Percentiles rank a stretch among this genome's conserved stretches.
phyloP scores from a whole-genome alignment of 768 basidiomycete species.

The Serpula lacrymans region DNA sequence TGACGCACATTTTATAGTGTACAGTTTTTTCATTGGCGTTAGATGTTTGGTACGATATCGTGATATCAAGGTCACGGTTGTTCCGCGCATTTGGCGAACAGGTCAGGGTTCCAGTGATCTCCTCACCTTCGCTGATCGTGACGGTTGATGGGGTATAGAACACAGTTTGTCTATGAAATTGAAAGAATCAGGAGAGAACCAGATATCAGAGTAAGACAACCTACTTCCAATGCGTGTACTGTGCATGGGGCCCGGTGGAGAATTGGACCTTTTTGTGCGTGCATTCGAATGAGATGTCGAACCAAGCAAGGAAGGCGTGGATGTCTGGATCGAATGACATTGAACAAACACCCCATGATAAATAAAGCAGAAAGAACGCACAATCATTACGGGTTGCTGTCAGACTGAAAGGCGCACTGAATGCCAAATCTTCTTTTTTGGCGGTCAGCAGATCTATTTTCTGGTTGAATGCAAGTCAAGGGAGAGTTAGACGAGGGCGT shows the following conservation, averaged over 20 bases:
- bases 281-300: slow-evolving; percentile 93
- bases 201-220: slow-evolving; percentile 27
- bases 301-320: slow-evolving; percentile 99
- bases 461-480: slow-evolving; percentile 35
- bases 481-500: slow-evolving; percentile 1
- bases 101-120: slow-evolving; percentile 64
- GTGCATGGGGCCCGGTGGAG: slow-evolving; percentile 96
- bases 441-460: slow-evolving; percentile 88
- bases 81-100: slow-evolving; percentile 92
- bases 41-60: slow-evolving; percentile 61
- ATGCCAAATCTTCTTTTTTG: slow-evolving; percentile 93
- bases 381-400: slow-evolving; percentile 88
- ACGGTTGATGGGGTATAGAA: slow-evolving; percentile 90
- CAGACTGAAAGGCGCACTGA: slow-evolving; percentile 76
- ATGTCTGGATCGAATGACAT: slow-evolving; percentile 53
- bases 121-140: slow-evolving; percentile 66
- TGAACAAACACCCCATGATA: neutral
- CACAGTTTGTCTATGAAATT: slow-evolving; percentile 77
- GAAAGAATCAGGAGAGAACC: neutral
- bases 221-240: slow-evolving; percentile 96
- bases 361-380: slow-evolving; percentile 36
- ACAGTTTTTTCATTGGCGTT: slow-evolving; percentile 32
- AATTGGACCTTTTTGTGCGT: slow-evolving; percentile 96
- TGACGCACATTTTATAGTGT: slow-evolving; percentile 85
- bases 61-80: slow-evolving; percentile 93